These are phyloP conservation scores for Jatropha multifida DNA, from an alignment of 441 rosid species.

Conservation along the genomic window DNA sequence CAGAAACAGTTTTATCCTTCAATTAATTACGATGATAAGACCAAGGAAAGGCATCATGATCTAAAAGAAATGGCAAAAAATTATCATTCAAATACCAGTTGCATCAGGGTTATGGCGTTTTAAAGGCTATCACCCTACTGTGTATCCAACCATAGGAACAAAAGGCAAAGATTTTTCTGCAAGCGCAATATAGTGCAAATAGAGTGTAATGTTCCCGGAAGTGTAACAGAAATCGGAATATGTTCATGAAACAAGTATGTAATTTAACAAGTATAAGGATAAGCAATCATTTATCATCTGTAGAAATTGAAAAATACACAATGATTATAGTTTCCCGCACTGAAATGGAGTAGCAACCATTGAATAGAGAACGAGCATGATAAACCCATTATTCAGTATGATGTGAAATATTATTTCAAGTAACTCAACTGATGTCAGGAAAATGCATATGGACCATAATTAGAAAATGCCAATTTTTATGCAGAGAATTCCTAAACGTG, in stretches of 20 bases:
- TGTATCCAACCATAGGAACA: not conserved
- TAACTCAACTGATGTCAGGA: not conserved
- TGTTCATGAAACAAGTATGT: not conserved
- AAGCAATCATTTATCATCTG: not conserved
- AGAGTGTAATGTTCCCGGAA: not conserved
- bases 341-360: not conserved
- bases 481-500: not conserved
- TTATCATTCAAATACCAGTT: not conserved
- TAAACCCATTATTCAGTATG: not conserved
- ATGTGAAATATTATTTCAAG: slow-evolving; percentile 3
- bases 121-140: not conserved
- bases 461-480: not conserved
- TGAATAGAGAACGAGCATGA: not conserved
- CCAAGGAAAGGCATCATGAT: not conserved
- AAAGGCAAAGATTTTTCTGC: not conserved
- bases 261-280: not conserved
- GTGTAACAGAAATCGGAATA: not conserved
- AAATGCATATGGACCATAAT: not conserved
- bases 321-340: not conserved
- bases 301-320: not conserved
- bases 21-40: not conserved
- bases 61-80: not conserved
- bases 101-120: not conserved
- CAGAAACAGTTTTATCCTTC: not conserved
- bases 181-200: not conserved